Evolutionary conservation across 1,284 basidiomycete species (phyloP).

Genomic region (Leccinum subfulvum): DNA sequence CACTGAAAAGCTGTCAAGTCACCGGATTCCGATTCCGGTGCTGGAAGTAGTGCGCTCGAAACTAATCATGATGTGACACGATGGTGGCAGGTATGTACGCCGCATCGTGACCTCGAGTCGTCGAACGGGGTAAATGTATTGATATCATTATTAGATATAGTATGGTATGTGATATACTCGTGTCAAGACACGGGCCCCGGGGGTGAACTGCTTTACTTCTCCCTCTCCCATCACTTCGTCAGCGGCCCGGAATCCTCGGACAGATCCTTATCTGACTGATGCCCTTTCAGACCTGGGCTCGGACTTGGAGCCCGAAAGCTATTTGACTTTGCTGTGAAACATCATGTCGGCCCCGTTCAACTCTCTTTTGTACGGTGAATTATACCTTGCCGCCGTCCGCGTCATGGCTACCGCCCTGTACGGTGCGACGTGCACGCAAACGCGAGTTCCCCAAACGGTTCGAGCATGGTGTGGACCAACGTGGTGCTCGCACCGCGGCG

Average conservation of each 20-base stretch:
- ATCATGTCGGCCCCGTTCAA: neutral
- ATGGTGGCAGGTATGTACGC: neutral
- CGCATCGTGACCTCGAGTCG: neutral
- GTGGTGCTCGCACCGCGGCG: neutral
- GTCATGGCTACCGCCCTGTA: neutral
- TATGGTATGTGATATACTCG: neutral
- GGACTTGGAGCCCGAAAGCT: neutral
- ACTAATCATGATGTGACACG: neutral
- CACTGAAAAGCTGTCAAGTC: neutral
- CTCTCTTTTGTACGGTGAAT: neutral
- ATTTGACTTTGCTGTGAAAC: neutral
- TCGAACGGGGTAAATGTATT: neutral
- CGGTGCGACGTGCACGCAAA: constrained; percentile 16
- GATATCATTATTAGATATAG: neutral
- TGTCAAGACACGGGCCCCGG: neutral
- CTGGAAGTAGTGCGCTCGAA: neutral
- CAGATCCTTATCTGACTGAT: neutral
- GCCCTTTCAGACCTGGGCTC: neutral
- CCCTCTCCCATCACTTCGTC: neutral
- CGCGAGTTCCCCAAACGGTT: constrained; percentile 8
- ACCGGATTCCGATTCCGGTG: neutral
- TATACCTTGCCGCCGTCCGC: constrained; percentile 2
- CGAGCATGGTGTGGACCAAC: neutral
- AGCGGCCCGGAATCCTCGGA: neutral
- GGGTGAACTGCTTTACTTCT: neutral